phyloP scores from a whole-genome alignment of 306 rosid species.

The Clitoria ternatea region DNA sequence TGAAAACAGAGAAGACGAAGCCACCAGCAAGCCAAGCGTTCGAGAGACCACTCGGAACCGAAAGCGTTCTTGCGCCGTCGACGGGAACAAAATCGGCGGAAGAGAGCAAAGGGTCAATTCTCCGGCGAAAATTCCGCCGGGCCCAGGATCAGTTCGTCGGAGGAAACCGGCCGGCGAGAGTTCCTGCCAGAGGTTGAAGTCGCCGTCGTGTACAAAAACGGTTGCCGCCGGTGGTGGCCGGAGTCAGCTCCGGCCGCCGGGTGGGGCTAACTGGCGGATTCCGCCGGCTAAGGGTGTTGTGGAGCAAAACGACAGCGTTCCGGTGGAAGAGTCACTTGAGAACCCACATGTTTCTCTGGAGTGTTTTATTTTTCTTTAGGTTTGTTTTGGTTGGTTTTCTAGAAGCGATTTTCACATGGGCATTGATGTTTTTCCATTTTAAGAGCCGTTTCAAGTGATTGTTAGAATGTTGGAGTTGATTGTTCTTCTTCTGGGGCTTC shows the following conservation, averaged over 20 bases:
- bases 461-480: neutral
- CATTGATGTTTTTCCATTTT: constrained; percentile 7
- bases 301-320: constrained; percentile 30
- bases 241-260: constrained; percentile 34
- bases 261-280: constrained; percentile 21
- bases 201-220: constrained; percentile 60
- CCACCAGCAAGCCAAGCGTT: constrained; percentile 50
- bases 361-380: constrained; percentile 92
- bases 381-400: constrained; percentile 3
- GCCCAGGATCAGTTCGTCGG: too few relatives aligned
- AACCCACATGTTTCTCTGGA: constrained; percentile 77
- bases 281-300: constrained; percentile 4
- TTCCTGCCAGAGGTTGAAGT: constrained; percentile 47
- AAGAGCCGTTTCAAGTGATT: neutral
- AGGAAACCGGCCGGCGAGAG: constrained; percentile 36
- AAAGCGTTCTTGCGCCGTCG: constrained; percentile 46
- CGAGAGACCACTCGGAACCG: constrained; percentile 38
- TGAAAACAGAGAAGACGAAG: constrained; percentile 70
- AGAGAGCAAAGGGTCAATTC: constrained; percentile 41
- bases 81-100: constrained; percentile 27
- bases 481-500: neutral
- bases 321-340: constrained; percentile 57
- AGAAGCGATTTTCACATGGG: constrained; percentile 12
- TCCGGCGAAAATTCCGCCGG: constrained; percentile 37
- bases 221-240: constrained; percentile 15